phyloP scores from a whole-genome alignment of 768 basidiomycete genomes.

The Rhodosporidiobolus sp. region DNA sequence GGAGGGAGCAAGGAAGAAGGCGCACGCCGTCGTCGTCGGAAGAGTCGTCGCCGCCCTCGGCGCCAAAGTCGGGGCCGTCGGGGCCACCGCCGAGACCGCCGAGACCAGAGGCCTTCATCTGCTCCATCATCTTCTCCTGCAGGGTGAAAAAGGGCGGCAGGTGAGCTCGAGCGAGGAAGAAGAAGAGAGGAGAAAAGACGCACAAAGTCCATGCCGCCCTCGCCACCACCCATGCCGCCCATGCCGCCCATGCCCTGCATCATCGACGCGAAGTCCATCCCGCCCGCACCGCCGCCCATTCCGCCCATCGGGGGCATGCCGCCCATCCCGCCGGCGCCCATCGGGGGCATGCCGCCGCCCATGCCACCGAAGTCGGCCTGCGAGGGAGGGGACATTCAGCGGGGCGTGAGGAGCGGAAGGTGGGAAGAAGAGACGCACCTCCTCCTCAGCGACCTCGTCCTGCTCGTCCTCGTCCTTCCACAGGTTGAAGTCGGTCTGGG shows the following conservation, averaged over 20 bases:
- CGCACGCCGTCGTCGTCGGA: constrained; percentile 37
- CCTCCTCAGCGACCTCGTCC: constrained; percentile 57
- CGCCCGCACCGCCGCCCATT: constrained; percentile 16
- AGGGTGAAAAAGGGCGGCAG: neutral
- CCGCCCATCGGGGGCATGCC: constrained; percentile 20
- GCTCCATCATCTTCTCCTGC: neutral
- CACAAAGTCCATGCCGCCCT: constrained; percentile 48
- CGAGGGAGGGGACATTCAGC: neutral
- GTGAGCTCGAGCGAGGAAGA: neutral
- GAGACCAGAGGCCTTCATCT: constrained; percentile 29
- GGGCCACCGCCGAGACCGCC: constrained; percentile 26
- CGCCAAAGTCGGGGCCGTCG: constrained; percentile 15
- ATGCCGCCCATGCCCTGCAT: constrained; percentile 43
- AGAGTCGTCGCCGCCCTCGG: constrained; percentile 15
- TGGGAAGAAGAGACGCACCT: constrained; percentile 34
- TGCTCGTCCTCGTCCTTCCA: constrained; percentile 99
- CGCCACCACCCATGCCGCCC: constrained; percentile 58
- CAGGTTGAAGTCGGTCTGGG: constrained; percentile 42
- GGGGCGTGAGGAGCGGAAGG: neutral
- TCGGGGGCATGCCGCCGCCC: constrained; percentile 18
- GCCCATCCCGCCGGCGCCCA: constrained; percentile 45
- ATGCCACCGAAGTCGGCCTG: constrained; percentile 4
- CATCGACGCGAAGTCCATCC: constrained; percentile 1
- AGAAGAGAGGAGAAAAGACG: neutral
- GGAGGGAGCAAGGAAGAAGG: neutral